Evolutionary conservation across 2,329 filamentous ascomycete species (phyloP), one percentile per base, ranked within the genome.

Genomic region (Geosmithia putterillii): DNA sequence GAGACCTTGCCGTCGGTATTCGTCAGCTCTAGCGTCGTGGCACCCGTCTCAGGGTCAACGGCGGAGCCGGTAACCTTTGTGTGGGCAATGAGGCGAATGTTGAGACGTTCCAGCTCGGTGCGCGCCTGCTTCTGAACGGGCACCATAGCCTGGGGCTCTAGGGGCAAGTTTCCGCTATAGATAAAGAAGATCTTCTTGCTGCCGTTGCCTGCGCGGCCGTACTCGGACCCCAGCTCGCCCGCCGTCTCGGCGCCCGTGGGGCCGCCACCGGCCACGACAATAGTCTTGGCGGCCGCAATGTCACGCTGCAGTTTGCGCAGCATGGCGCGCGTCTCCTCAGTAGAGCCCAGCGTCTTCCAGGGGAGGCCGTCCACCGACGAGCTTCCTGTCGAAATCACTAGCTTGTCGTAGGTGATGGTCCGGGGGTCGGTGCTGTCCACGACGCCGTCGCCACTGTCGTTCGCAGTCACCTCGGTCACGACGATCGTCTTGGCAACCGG

Each of bases 341-440:
- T 65, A 2, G 63, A 63, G 4, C 55, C 62, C 9, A 69, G 48
- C 18, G 54, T 57, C 54, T 76, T 78, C 56, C 69, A 77, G 1
- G 74, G 72, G 57, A 70, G 60, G 46, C 54, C 57, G 4, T 61
- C 64, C 19, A 52, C 57, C 25, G 64, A 61, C 22, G 60, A 58
- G 3, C 69, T 57, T 7, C 76, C 76, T 2, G 75, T 79, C 9
- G 74, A 73, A 38, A 80, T 57, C 46, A 80, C 52, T 12, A 79
- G 59, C 19, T 65, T 66, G 48, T 76, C 65, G 51, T 79, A 80
- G 18, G 47, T 46, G 44, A 76, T 52, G 10, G 57, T 56, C 6
- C 59, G 56, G n/a, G n/a, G n/a, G n/a, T n/a, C n/a, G n/a, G n/a
- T n/a, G n/a, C 28, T 32, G 28, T n/a, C 51, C 50, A 5, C 46